Evolutionary conservation across 257 asterid species (phyloP), one percentile per base, ranked within the genome.

Genomic region (Scutellaria galericulata): DNA sequence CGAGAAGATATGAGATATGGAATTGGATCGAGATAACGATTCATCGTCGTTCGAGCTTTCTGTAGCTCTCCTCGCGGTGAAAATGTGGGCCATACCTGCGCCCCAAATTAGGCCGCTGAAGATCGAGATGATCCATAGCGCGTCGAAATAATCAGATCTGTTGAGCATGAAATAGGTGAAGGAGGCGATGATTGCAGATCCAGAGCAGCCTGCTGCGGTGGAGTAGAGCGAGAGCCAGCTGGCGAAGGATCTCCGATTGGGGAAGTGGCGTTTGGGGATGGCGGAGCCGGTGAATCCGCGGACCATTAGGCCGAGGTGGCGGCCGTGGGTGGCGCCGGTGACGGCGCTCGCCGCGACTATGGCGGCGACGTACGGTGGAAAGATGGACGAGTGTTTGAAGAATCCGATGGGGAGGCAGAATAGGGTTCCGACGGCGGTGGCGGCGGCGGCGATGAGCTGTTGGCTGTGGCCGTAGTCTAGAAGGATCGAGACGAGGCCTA

Each of bases 341-440:
- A 88, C 77, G 70, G 98, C 84, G 84, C 78, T 84, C 47, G 97
- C 95, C 0, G 89, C 83, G 7, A 90, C 92, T 10, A 90, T 84
- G 73, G 76, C 83, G 1, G 91, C 91, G 6, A 90, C 80, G 75
- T 90, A 90, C 0, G 90, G 98, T 0, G 91, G 96, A 48, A 92
- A 92, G 72, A 92, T 87, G 95, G 90, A 86, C 10, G 92, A 77
- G 12, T 88, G 88, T 41, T 80, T 74, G 79, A 90, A 74, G 46
- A 90, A 90, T n/a, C 98, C 98, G 0, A 91, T 95, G 0, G 96
- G 98, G 64, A 92, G 97, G 85, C 98, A 90, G 88, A 92, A 90
- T 64, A 88, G 83, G 13, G 93, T 97, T 5, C 98, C 98, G 2
- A 79, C 48, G 42, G 88, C 92, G 0, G 95, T 92, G 70, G 93